phyloP scores from a whole-genome alignment of 2,329 filamentous ascomycete genomes.

The Dryadomyces quercivorus region DNA sequence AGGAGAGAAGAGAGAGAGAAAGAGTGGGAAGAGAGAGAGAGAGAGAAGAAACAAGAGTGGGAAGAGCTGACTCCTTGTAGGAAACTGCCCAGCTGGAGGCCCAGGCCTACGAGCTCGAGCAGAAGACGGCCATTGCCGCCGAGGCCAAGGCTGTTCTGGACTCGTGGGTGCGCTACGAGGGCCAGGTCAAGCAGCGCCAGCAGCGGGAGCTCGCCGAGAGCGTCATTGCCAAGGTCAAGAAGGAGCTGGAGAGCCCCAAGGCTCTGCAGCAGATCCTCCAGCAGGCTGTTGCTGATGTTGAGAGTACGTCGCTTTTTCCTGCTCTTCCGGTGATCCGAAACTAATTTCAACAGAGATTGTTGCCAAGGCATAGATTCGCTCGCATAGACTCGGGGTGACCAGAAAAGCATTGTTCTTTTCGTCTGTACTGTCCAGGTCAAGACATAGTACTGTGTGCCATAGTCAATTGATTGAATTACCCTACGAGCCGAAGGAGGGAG shows the following conservation, averaged over 20 bases:
- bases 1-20: too few species aligned
- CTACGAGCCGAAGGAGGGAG: too few species aligned
- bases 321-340: neutral
- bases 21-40: neutral
- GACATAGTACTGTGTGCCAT: slow-evolving; percentile 11
- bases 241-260: slow-evolving; percentile 98
- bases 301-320: slow-evolving; percentile 50
- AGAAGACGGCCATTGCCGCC: slow-evolving; percentile 78
- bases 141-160: slow-evolving; percentile 95
- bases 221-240: slow-evolving; percentile 94
- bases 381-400: neutral
- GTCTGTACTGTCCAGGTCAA: slow-evolving; percentile 8
- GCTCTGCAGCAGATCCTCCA: slow-evolving; percentile 93
- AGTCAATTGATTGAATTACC: slow-evolving; percentile 11
- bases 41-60: neutral
- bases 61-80: slow-evolving; percentile 32
- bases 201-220: slow-evolving; percentile 88
- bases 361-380: slow-evolving; percentile 43
- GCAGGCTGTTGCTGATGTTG: slow-evolving; percentile 91
- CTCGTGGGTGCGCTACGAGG: slow-evolving; percentile 97
- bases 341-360: slow-evolving; percentile 41
- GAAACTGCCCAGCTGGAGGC: slow-evolving; percentile 96
- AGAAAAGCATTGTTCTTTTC: slow-evolving; percentile 2
- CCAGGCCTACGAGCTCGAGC: slow-evolving; percentile 92
- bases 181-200: slow-evolving; percentile 97